Base-by-base conservation (phyloP, 352 stramenopile species). In the Phytopythium mirpurense region DNA sequence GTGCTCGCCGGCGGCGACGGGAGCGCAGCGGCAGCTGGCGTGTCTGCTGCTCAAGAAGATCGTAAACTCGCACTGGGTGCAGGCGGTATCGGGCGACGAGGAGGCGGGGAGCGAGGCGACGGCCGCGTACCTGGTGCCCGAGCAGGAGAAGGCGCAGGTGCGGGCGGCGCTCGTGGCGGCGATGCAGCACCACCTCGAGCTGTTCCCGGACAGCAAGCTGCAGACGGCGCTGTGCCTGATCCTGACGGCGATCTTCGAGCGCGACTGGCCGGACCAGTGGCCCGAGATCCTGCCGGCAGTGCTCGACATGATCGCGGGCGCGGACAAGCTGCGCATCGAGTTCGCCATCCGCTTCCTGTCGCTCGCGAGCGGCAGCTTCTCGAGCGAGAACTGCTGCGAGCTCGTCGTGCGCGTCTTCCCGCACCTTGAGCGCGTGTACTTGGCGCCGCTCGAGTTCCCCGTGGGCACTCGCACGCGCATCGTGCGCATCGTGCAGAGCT, bases 251-350 rank as follows among this genome's bases (percentile, higher is more conserved):
- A 83, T 93, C 55, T 90, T 90, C 46, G 80, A 93, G 62, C 79
- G 77, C 52, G 83, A 93, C 54, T 90, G 79, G 78, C 83, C 80
- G 27, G 81, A 91, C 55, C 79, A 93, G 62, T 93, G 83, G 83
- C 57, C 67, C 15, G 80, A 90, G 41, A 74, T 93, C 59, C 51
- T 93, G 42, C 80, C 83, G 2, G 62, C 72, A 2, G 56, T 91
- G 10, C 61, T 91, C 47, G 57, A 63, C 41, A 78, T 93, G 47
- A 72, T 91, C 43, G 61, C 74, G 0, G 70, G 63, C 14, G 59
- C 74, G 42, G 60, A 85, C 36, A 79, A 68, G 50, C 60, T 83
- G 42, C 72, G 65, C 12, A 86, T 88, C 37, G 78, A 78, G 57
- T 84, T 93, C 50, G 68, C 74, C 8, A 74, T 90, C 45, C 81